phyloP scores from a whole-genome alignment of 352 stramenopile species.

The Globisporangium radiosum region DNA sequence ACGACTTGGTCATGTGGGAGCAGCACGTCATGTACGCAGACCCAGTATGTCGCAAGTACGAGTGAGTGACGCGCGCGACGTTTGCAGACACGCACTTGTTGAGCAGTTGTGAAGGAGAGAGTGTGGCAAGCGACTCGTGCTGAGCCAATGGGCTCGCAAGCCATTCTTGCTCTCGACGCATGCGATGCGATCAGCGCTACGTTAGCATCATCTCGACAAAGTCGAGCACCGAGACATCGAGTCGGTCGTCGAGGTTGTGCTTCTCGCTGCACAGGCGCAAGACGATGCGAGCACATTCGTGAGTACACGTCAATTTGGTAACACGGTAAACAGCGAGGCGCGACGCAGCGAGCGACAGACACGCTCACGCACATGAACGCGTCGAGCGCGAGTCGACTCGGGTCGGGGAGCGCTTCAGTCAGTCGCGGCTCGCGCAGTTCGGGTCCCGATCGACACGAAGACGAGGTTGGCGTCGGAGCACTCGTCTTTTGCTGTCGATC shows the following conservation, averaged over 20 bases:
- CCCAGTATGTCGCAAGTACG: constrained; percentile 82
- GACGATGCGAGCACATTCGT: neutral
- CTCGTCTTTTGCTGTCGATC: too few relatives aligned
- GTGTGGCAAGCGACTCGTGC: too few relatives aligned
- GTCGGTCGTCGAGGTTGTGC: constrained; percentile 36
- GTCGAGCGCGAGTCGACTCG: constrained; percentile 10
- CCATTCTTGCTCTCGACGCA: too few relatives aligned
- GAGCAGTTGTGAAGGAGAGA: too few relatives aligned
- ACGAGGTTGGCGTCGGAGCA: too few relatives aligned
- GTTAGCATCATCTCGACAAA: constrained; percentile 62
- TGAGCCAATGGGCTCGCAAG: too few relatives aligned
- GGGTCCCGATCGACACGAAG: too few relatives aligned
- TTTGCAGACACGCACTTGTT: too few relatives aligned
- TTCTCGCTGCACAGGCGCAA: constrained; percentile 20
- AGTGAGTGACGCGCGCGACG: constrained; percentile 20
- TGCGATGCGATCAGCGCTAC: constrained; percentile 12
- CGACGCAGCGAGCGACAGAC: neutral
- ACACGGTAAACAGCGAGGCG: too few relatives aligned
- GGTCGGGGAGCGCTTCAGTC: neutral
- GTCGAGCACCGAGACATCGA: constrained; percentile 45
- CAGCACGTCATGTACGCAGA: constrained; percentile 77
- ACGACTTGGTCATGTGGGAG: constrained; percentile 78
- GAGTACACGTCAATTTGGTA: neutral
- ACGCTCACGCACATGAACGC: constrained; percentile 24
- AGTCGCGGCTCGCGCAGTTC: too few relatives aligned